These are phyloP conservation scores for Conticribra weissflogii DNA, from an alignment of 108 stramenopile species.

Conservation along the genomic window DNA sequence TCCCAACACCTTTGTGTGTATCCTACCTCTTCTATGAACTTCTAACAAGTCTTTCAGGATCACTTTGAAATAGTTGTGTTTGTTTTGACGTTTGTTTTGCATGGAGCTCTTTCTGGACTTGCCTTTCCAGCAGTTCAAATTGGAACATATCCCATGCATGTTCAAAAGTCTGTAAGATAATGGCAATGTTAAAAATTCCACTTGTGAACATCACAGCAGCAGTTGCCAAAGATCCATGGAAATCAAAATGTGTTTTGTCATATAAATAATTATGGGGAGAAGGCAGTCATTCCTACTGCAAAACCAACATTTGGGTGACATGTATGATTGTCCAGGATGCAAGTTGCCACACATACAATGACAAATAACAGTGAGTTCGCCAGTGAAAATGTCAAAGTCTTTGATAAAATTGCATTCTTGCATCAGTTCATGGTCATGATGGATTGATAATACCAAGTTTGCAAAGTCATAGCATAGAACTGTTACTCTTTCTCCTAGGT, in stretches of 20 bases:
- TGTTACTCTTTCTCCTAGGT: not conserved
- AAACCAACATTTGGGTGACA: not conserved
- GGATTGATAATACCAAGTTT: not conserved
- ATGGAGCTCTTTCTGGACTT: not conserved
- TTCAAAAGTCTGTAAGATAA: not conserved
- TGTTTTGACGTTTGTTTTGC: conserved; percentile 4
- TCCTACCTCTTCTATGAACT: not conserved
- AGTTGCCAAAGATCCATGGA: not conserved
- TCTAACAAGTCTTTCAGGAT: not conserved
- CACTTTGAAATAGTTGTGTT: conserved; percentile 1
- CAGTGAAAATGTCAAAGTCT: not conserved
- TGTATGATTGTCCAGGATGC: not conserved
- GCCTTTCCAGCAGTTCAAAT: not conserved
- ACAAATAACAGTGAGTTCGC: not conserved
- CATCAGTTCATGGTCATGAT: not conserved
- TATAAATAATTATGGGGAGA: not conserved
- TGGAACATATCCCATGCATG: conserved; percentile 4
- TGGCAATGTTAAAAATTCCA: not conserved
- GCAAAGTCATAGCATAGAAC: not conserved
- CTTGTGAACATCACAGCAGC: not conserved
- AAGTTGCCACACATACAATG: conserved; percentile 3
- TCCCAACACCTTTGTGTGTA: not conserved
- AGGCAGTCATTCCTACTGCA: not conserved
- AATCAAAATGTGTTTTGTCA: conserved; percentile 7
- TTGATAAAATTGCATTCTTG: not conserved